These are phyloP conservation scores for Aspergillus arachidicola DNA, from an alignment of 2,329 filamentous ascomycete genomes.

Conservation along the genomic window DNA sequence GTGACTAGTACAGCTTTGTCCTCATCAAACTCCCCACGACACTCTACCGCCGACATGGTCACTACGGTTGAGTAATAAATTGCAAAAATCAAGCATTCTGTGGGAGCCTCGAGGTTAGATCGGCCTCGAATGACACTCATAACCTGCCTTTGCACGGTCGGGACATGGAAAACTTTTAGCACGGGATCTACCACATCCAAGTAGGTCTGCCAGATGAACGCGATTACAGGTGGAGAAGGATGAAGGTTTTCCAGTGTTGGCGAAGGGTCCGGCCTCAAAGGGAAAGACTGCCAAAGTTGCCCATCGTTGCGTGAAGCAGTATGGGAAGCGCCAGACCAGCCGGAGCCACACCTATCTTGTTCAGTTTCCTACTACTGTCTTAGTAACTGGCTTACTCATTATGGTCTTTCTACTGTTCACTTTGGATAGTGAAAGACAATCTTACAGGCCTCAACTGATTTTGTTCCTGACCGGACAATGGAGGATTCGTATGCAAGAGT, in stretches of 20 bases:
- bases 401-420: not conserved
- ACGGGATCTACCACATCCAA: constrained; percentile 53
- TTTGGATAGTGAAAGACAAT: not conserved
- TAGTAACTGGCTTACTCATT: not conserved
- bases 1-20: constrained; percentile 12
- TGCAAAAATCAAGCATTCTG: constrained; percentile 20
- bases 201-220: constrained; percentile 25
- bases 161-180: constrained; percentile 58
- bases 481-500: not conserved
- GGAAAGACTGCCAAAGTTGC: not conserved
- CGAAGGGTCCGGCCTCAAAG: not conserved
- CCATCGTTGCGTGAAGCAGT: not conserved
- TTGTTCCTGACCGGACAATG: not conserved
- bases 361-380: not conserved
- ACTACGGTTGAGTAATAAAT: constrained; percentile 23
- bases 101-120: not conserved
- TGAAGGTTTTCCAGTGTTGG: not conserved
- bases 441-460: not conserved
- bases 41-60: constrained; percentile 16
- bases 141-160: constrained; percentile 53
- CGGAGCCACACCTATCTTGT: not conserved
- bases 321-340: not conserved
- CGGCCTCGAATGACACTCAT: constrained; percentile 35
- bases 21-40: constrained; percentile 15
- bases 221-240: constrained; percentile 9